Percentiles rank a stretch among this genome's conserved stretches.
These are phyloP conservation scores for Saccharomyces hybrid DNA, from an alignment of 1,139 yeast species.

Conservation along the genomic window DNA sequence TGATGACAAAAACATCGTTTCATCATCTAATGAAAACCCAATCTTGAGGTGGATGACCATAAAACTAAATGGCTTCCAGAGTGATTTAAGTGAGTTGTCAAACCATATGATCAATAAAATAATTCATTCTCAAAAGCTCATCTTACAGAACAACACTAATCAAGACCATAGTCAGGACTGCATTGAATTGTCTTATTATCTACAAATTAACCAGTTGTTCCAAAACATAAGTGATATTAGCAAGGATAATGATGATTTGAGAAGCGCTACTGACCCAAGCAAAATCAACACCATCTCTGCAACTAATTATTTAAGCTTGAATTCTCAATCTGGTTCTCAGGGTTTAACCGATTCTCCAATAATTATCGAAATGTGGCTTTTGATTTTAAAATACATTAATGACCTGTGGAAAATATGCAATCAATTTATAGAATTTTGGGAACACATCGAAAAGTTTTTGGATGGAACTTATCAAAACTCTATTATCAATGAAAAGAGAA, in stretches of 20 bases:
- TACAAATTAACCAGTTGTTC: conserved; percentile 19
- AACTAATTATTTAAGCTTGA: not conserved
- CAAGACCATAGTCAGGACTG: conserved; percentile 22
- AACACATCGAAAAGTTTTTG: conserved; percentile 39
- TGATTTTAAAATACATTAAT: conserved; percentile 42
- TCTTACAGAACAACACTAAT: conserved; percentile 29
- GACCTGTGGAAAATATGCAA: conserved; percentile 31
- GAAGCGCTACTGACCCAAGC: not conserved
- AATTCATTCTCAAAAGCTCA: conserved; percentile 31
- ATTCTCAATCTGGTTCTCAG: conserved; percentile 7
- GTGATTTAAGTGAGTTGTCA: conserved; percentile 34
- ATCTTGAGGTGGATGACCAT: conserved; percentile 52
- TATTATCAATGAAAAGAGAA: conserved; percentile 39
- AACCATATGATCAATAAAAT: conserved; percentile 32
- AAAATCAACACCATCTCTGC: not conserved
- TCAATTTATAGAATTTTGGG: conserved; percentile 42
- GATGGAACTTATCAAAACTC: conserved; percentile 39
- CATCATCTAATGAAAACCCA: conserved; percentile 44
- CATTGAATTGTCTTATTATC: conserved; percentile 24
- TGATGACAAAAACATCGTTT: conserved; percentile 1
- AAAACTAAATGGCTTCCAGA: conserved; percentile 38
- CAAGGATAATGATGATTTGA: not conserved
- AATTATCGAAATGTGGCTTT: conserved; percentile 48
- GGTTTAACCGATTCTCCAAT: conserved; percentile 41
- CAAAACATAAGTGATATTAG: conserved; percentile 8